Base-by-base conservation (phyloP, 768 basidiomycete genomes). In the Lepiota brunneoincarnata region DNA sequence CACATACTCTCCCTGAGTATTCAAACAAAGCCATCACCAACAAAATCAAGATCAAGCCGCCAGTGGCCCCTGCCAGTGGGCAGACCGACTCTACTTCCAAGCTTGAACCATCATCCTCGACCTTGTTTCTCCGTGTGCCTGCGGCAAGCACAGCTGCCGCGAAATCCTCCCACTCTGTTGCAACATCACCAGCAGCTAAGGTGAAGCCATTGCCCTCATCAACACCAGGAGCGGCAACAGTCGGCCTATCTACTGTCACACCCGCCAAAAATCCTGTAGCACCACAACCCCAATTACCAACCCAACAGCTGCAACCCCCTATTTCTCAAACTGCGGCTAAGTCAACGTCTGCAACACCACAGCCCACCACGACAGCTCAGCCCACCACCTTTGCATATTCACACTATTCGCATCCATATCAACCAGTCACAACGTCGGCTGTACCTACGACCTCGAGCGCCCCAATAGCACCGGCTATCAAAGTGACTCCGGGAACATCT, bases 11-110 rank as follows among this genome's bases (percentile, higher is more conserved):
- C 42, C 72, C 83, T 11, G 79, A 84, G 56, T 89, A 91, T 60
- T 57, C 79, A 23, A 80, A 81, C 58, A 68, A 78, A 3, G 39
- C 26, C 4, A 12, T 44, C 18, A 72, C 81, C 5, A 77, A 77
- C 14, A 93, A 86, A 71, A 87, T 93, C 53, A 91, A 83, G 66
- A 78, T 92, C 37, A 89, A 82, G 60, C 76, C 86, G 38, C 81
- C 86, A n/a, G 59, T 72, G n/a, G 62, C 72, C 36, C 58, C 57
- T 39, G 38, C 58, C 21, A 63, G 54, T 44, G 45, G 51, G 20
- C 54, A 60, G 11, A 26, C 31, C 2, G 47, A 43, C 11, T 26
- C 48, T 36, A 17, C 40, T 20, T 37, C 40, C 20, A 55, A 45
- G 41, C 17, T 40, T 4, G 49, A 46, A 37, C 28, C 49, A 20